Evolutionary conservation across 2,329 filamentous ascomycete species (phyloP), one percentile per base, ranked within the genome.

Genomic region (Cyanodermella asteris): DNA sequence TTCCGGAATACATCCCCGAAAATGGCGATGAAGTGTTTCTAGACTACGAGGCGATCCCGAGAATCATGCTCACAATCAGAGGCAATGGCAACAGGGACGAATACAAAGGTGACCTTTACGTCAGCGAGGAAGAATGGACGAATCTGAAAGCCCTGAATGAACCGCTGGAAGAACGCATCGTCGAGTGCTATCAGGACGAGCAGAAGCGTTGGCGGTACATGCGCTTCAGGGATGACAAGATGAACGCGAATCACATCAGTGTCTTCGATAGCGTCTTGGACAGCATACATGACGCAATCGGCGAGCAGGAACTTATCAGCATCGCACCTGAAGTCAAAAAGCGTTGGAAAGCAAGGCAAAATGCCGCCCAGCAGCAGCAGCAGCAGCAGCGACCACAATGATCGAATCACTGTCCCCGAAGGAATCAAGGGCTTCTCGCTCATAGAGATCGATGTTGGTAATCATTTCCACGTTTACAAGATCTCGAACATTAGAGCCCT

Each of bases 141-240:
- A 56, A 55, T 1, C 54, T 94, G 35, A 93, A 91, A 49, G 46
- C 51, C 3, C 51, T 82, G 26, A 54, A 62, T 17, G 64, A 82
- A 36, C 74, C 77, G 10, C 56, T 94, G n/a, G 67, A 91, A 41
- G 74, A 84, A 33, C 63, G 76, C 25, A 75, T 97, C 31, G 73
- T 94, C 27, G 87, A 97, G 51, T 93, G 81, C 44, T 80, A 69
- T 41, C 68, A 80, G 49, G 80, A 91, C 41, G 56, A 66, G 2
- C 48, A 70, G 29, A 64, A 64, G 11, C 57, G 71, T 13, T 97
- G 87, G 87, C 68, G 81, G 29, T 77, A 78, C 45, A 72, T 87
- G 37, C 70, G 82, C 16, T 84, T 93, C 48, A 64, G 87, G 26
- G 82, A 94, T 40, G 87, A 97, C 49, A 97, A 97, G 52, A 56